Evolutionary conservation across 768 basidiomycete species (phyloP).

Genomic region (Multifurca ochricompacta): DNA sequence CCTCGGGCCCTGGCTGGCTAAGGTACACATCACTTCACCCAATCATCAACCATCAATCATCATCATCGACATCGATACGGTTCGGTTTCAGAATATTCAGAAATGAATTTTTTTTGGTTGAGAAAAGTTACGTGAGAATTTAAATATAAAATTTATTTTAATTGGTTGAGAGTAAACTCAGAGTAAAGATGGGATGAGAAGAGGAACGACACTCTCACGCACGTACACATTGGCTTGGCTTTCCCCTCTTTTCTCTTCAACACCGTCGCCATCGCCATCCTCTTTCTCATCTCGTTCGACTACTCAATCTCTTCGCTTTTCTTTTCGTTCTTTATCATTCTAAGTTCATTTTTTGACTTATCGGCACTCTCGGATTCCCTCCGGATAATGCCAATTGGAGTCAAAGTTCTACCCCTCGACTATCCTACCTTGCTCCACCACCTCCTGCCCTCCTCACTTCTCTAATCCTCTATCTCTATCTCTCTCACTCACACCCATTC

Average conservation of each 20-base stretch:
- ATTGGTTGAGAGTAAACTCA: neutral
- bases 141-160: neutral
- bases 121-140: too few species aligned
- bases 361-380: conserved; percentile 12
- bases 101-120: too few species aligned
- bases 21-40: too few species aligned
- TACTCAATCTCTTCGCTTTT: conserved; percentile 25
- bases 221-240: too few species aligned
- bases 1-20: too few species aligned
- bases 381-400: conserved; percentile 29
- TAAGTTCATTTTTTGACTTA: conserved; percentile 4
- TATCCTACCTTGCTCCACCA: conserved; percentile 14
- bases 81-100: too few species aligned
- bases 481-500: conserved; percentile 23
- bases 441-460: conserved; percentile 14
- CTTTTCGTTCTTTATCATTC: conserved; percentile 22
- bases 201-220: too few species aligned
- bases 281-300: conserved; percentile 9
- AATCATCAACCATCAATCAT: too few species aligned
- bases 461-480: conserved; percentile 22
- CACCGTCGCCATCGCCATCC: conserved; percentile 4
- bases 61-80: too few species aligned
- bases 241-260: neutral
- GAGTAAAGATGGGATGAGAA: neutral
- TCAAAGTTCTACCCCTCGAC: conserved; percentile 9